Evolutionary conservation across 441 rosid species (phyloP).

Genomic region (Isatis lusitanica): DNA sequence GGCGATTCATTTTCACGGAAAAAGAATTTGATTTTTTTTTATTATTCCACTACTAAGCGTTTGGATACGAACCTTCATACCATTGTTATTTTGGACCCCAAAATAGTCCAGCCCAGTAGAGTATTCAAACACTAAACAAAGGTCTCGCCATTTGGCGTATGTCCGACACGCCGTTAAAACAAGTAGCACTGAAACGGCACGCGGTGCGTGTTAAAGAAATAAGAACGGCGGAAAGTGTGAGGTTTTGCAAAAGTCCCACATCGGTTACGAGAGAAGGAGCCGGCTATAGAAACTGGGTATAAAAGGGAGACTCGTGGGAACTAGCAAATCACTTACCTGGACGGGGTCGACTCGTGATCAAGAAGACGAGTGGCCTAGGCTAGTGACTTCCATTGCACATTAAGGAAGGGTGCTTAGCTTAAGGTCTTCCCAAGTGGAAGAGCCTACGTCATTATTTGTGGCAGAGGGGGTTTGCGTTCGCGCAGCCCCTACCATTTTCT

Average conservation of each 20-base stretch:
- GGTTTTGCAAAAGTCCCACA: conserved; percentile 20
- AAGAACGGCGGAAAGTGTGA: neutral
- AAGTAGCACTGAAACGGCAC: neutral
- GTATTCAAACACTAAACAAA: neutral
- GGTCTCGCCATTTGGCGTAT: neutral
- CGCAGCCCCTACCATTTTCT: conserved; percentile 52
- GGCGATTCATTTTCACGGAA: neutral
- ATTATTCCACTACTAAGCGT: neutral
- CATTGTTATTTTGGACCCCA: neutral
- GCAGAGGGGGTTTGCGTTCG: conserved; percentile 75
- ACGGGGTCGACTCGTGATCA: conserved; percentile 41
- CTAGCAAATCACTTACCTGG: conserved; percentile 26
- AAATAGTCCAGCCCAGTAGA: neutral
- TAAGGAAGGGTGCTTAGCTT: conserved; percentile 33
- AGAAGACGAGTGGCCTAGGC: conserved; percentile 39
- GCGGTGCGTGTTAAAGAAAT: neutral
- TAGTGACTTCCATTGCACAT: conserved; percentile 38
- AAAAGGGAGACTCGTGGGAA: rapidly evolving
- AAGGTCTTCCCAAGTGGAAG: conserved; percentile 47
- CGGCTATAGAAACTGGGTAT: neutral
- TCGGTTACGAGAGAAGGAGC: neutral
- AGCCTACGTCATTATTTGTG: conserved; percentile 70
- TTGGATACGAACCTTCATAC: neutral
- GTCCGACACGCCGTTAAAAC: neutral
- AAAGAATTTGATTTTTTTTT: neutral